A percentile compares a stretch with the other conserved stretches of the same genome.
These are phyloP conservation scores for Kwoniella sp. DNA, from an alignment of 768 basidiomycete species.

Conservation along the genomic window DNA sequence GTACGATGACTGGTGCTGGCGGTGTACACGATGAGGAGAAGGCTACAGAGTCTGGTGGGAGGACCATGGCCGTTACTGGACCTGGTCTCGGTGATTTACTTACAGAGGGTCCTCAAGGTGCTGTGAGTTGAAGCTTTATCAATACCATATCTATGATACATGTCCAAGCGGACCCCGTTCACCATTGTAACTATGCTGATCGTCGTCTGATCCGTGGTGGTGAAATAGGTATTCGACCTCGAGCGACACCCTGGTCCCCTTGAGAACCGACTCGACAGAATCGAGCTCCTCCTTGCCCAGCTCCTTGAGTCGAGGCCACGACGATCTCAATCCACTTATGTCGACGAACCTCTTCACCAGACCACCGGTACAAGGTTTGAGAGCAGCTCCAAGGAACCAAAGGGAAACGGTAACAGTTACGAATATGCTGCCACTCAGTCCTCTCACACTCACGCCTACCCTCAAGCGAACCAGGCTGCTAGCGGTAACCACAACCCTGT, in stretches of 20 bases:
- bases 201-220: no score
- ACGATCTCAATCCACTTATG: slow-evolving; percentile 23
- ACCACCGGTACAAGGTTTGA: background rate
- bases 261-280: slow-evolving; percentile 35
- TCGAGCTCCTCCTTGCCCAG: slow-evolving; percentile 39
- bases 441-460: background rate
- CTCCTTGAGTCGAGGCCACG: slow-evolving; percentile 17
- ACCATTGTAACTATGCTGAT: no score
- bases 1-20: background rate
- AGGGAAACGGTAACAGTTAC: background rate
- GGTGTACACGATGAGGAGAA: slow-evolving; percentile 31
- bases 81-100: slow-evolving; percentile 53
- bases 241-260: slow-evolving; percentile 28
- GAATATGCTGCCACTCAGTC: background rate
- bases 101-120: slow-evolving; percentile 36
- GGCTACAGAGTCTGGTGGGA: slow-evolving; percentile 14
- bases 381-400: background rate
- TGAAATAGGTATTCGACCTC: slow-evolving; percentile 34
- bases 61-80: slow-evolving; percentile 44
- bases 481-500: background rate
- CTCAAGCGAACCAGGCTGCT: background rate
- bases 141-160: no score
- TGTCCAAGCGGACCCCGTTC: no score
- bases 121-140: slow-evolving; percentile 14
- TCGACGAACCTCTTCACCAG: slow-evolving; percentile 9